Conservation (phyloP, 2,329 filamentous ascomycete genomes). For the Davidsoniella eucalypti region DNA sequence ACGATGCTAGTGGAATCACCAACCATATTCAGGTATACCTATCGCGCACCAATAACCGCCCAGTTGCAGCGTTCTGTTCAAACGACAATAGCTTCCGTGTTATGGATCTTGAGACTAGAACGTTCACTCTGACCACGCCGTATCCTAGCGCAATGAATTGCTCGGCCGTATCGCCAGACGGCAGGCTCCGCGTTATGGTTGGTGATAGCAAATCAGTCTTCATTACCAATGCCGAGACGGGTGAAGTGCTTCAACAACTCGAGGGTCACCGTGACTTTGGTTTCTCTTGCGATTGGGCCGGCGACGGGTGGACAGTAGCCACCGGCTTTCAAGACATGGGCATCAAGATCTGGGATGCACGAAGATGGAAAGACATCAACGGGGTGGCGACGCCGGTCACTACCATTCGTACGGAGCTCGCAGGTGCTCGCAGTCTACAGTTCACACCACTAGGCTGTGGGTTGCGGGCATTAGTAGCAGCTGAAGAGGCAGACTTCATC, state of each 20-base stretch:
- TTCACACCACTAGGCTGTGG: slow-evolving; percentile 60
- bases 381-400: slow-evolving; percentile 31
- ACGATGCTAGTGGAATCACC: slow-evolving; percentile 38
- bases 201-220: slow-evolving; percentile 50
- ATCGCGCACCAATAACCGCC: slow-evolving; percentile 33
- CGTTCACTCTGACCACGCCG: slow-evolving; percentile 33
- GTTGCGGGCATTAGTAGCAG: slow-evolving; percentile 48
- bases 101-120: slow-evolving; percentile 42
- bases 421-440: slow-evolving; percentile 49
- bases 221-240: slow-evolving; percentile 53
- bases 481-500: slow-evolving; percentile 60
- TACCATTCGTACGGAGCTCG: slow-evolving; percentile 47
- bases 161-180: slow-evolving; percentile 53
- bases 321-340: slow-evolving; percentile 62
- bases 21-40: slow-evolving; percentile 46
- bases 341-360: slow-evolving; percentile 61
- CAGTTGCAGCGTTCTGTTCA: slow-evolving; percentile 43
- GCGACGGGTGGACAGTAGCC: slow-evolving; percentile 58
- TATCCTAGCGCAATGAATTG: slow-evolving; percentile 56
- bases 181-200: slow-evolving; percentile 54
- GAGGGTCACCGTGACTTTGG: slow-evolving; percentile 52
- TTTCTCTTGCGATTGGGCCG: slow-evolving; percentile 67
- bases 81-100: slow-evolving; percentile 44
- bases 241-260: slow-evolving; percentile 39
- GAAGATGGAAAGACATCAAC: slow-evolving; percentile 43